Evolutionary conservation across 129 eudicot species (phyloP).

Genomic region (Glebionis coronaria): DNA sequence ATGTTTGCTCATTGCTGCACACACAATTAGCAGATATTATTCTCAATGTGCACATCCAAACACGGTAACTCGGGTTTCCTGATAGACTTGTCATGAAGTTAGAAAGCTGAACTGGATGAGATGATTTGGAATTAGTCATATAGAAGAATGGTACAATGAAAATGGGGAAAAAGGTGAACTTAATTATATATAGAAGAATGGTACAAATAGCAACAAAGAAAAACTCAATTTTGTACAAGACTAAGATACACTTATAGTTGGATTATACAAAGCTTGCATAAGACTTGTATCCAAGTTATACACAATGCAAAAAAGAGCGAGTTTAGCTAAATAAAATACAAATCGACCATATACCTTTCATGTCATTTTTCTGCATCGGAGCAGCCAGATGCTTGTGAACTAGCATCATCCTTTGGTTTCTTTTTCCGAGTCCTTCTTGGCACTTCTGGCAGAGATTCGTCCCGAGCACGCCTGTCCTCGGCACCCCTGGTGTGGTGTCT

Average conservation of each 20-base stretch:
- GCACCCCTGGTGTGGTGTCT: constrained; percentile 35
- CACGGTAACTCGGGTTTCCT: not conserved
- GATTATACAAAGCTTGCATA: constrained; percentile 11
- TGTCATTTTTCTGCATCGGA: constrained; percentile 21
- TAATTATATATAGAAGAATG: not conserved
- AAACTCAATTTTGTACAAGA: not conserved
- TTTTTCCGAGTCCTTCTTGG: constrained; percentile 31
- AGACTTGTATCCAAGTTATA: constrained; percentile 23
- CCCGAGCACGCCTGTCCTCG: constrained; percentile 26
- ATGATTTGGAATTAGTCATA: not conserved
- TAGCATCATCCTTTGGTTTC: constrained; percentile 29
- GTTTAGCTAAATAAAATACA: not conserved
- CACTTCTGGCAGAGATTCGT: constrained; percentile 28
- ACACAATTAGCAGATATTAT: too few species aligned
- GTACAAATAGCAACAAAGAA: not conserved
- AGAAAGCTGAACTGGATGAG: not conserved
- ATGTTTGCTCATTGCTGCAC: too few species aligned
- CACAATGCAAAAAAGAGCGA: constrained; percentile 4
- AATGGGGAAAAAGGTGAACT: too few species aligned
- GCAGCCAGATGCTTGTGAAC: constrained; percentile 13
- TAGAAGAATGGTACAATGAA: not conserved
- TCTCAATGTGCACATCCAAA: too few species aligned
- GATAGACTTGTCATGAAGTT: not conserved
- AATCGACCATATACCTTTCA: constrained; percentile 6
- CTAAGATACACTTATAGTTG: not conserved